Evolutionary conservation across 768 basidiomycete species (phyloP).

Genomic region (Leccinum fibrillosum): DNA sequence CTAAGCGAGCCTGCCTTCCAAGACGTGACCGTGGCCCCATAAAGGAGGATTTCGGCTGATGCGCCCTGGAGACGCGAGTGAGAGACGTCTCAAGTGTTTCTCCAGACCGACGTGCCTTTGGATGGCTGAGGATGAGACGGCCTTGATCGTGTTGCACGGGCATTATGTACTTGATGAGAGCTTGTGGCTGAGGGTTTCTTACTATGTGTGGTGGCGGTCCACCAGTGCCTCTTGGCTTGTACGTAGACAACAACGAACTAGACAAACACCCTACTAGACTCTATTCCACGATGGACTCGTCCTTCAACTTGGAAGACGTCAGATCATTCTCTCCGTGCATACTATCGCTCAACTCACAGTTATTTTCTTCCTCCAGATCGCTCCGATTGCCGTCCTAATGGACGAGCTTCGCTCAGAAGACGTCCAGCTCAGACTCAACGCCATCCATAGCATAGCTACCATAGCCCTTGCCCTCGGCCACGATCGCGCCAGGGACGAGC

Average conservation of each 20-base stretch:
- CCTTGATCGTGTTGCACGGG: conserved; percentile 47
- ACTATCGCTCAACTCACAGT: conserved; percentile 14
- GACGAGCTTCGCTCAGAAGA: conserved; percentile 98
- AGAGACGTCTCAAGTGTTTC: too few relatives aligned
- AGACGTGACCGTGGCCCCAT: conserved; percentile 84
- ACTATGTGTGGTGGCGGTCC: conserved; percentile 16
- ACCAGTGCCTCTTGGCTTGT: background rate
- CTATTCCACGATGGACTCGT: conserved; percentile 54
- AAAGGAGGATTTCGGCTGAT: conserved; percentile 62
- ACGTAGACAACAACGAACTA: background rate
- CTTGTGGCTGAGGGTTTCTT: conserved; percentile 10
- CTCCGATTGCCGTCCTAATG: conserved; percentile 95
- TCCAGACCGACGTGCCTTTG: conserved; percentile 42
- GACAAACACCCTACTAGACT: background rate
- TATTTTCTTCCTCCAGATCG: conserved; percentile 53
- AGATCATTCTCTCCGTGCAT: conserved; percentile 23
- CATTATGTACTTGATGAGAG: conserved; percentile 36
- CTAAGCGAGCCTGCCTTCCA: conserved; percentile 61
- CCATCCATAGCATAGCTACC: conserved; percentile 95
- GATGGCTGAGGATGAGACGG: conserved; percentile 53
- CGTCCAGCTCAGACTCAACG: conserved; percentile 92
- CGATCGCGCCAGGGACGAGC: conserved; percentile 91
- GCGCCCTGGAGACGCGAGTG: conserved; percentile 48
- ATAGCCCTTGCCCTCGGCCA: conserved; percentile 96
- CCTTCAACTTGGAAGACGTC: conserved; percentile 68